A percentile compares a stretch with the other conserved stretches of the same genome.
These are phyloP conservation scores for Axilococcus clingmanii DNA, from an alignment of 139 green algal species.

Conservation along the genomic window DNA sequence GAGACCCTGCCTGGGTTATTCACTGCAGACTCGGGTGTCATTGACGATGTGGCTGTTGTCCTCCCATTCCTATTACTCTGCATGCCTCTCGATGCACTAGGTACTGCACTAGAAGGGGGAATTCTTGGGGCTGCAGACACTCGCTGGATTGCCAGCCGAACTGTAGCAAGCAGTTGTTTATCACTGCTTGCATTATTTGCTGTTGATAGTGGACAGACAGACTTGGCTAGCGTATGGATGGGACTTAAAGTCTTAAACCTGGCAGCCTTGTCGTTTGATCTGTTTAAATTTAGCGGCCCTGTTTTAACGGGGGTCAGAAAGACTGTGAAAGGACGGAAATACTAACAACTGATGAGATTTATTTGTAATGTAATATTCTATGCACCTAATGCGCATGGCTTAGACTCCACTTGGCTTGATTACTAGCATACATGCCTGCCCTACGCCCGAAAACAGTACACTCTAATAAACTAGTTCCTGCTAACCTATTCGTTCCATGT, in stretches of 20 bases:
- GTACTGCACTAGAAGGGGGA: conserved; percentile 24
- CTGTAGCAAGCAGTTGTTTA: conserved; percentile 1
- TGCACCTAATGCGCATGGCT: too few species aligned
- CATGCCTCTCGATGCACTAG: conserved; percentile 28
- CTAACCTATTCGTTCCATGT: conserved; percentile 93
- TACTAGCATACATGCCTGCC: conserved; percentile 11
- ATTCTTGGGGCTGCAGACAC: conserved; percentile 27
- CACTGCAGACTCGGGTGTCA: conserved; percentile 12
- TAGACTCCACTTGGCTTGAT: too few species aligned
- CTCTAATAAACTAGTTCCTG: conserved; percentile 94
- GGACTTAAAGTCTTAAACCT: conserved; percentile 23
- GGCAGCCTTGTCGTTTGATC: conserved; percentile 13
- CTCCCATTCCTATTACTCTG: conserved; percentile 18
- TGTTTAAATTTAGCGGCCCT: conserved; percentile 13
- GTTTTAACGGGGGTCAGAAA: background rate
- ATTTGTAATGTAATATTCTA: too few species aligned
- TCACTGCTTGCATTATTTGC: conserved; percentile 11
- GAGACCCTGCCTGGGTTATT: conserved; percentile 21
- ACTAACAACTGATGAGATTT: too few species aligned
- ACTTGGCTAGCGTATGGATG: conserved; percentile 18
- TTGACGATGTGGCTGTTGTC: conserved; percentile 7
- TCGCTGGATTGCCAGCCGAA: conserved; percentile 12
- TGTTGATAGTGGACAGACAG: background rate
- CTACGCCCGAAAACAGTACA: conserved; percentile 94
- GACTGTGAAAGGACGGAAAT: conserved; percentile 1